Evolutionary conservation across 108 stramenopile species (phyloP), one percentile per base, ranked within the genome.

Genomic region (Cyclotella atomus): DNA sequence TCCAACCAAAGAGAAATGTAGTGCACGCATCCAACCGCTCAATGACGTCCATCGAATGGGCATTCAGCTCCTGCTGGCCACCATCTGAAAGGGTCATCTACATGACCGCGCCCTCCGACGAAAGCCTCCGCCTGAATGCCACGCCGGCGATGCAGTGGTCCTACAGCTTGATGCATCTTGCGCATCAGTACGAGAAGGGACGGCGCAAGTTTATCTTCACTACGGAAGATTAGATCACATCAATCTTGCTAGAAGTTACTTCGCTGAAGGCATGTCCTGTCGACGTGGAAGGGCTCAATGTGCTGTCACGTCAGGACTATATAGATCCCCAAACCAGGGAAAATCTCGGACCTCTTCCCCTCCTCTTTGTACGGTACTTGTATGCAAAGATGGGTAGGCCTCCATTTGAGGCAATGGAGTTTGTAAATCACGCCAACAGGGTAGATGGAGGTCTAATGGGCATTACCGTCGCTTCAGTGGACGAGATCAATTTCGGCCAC

Each of bases 201-300:
- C 17, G 9, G 9, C 47, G 47, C 4, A 49, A 49, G 47, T 49
- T 49, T 49, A 4, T 49, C 16, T 17, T 49, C 17, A 49, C 47
- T 4, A 49, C 10, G 4, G 47, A 49, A 17, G 47, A 49, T 12
- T 4, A n/a, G 4, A 49, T 4, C n/a, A n/a, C 10, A 4, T 12
- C 47, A n/a, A 49, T 49, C 47, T n/a, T 49, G 47, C n/a, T 49
- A 17, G 47, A 49, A 17, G n/a, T 49, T n/a, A 49, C 47, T n/a
- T 12, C 17, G 17, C 9, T 49, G 9, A 49, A 19, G n/a, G 47
- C 47, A n/a, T 49, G 47, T 17, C 47, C 47, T 19, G 47, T 17
- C 9, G 47, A n/a, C n/a, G n/a, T 49, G 9, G n/a, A 49, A 4
- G 47, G 47, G 4, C 12, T 41, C 9, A 41, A 41, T 41, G 47